phyloP scores from a whole-genome alignment of 257 asterid genomes.

The Capsicum baccatum region DNA sequence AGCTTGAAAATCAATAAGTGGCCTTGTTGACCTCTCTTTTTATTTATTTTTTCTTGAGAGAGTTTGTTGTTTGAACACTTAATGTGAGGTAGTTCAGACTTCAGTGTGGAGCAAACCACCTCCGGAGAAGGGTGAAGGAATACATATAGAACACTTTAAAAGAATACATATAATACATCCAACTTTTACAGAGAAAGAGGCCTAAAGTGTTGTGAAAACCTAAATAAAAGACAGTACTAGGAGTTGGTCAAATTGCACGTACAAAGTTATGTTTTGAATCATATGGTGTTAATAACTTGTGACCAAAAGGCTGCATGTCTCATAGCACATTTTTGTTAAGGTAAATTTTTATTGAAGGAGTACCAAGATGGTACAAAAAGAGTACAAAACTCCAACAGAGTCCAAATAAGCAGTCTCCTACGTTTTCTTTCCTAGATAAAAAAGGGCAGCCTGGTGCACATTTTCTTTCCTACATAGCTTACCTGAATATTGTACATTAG shows the following conservation, averaged over 20 bases:
- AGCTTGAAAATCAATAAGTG: slow-evolving; percentile 9
- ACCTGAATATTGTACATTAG: background rate
- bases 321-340: background rate
- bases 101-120: background rate
- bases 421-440: too few species aligned
- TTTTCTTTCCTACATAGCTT: too few species aligned
- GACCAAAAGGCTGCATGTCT: background rate
- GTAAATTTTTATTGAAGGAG: background rate
- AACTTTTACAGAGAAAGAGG: background rate
- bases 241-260: background rate
- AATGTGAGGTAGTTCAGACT: background rate
- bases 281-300: background rate
- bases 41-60: background rate
- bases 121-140: slow-evolving; percentile 3
- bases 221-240: background rate
- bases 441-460: too few species aligned
- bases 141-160: background rate
- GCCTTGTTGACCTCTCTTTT: background rate
- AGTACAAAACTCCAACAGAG: background rate
- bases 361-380: too few species aligned
- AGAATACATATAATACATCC: background rate
- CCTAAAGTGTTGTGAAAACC: background rate
- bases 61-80: background rate
- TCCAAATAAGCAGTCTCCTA: too few species aligned
- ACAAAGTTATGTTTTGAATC: background rate